Base-by-base conservation (phyloP, 805 yeast genomes). In the Lachancea mirantina region DNA sequence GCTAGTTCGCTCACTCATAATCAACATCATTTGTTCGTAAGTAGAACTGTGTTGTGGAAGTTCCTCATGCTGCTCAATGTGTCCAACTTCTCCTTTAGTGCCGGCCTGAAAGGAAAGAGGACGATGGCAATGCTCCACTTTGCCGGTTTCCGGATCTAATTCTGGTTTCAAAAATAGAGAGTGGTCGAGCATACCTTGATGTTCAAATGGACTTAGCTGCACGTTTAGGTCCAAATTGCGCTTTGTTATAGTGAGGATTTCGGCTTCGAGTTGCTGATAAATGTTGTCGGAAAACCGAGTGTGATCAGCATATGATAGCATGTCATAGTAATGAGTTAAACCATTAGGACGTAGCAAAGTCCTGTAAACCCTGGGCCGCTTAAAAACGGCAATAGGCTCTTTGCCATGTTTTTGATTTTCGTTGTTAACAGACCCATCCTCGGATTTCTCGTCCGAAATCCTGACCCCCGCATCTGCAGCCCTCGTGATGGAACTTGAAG, bases 11-110 rank as follows among this genome's bases (percentile, higher is more conserved):
- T 76, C 80, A 42, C 68, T 70, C 68, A 78, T 62, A 7, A 76
- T 67, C 19, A 78, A 64, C 97, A 89, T 89, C 52, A 87, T 65
- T 51, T 84, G 94, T 57, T 92, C 97, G 61, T 83, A 85, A 43
- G 85, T 94, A 2, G 88, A 76, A 36, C 78, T 73, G 46, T 82
- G 82, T 52, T 85, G 95, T 23, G 77, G 74, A 16, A 66, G 52
- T 42, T 80, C 85, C 49, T 78, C 87, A 46, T 78, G 85, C 27
- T 78, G 67, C 33, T 64, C 70, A 21, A 68, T 61, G 41, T 47
- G 64, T 4, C 70, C 69, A 10, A 64, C 64, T 21, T 64, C 53
- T 16, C 64, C 64, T 40, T 61, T 61, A 4, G 67, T 55, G 8
- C 55, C 49, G 17, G 55, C 65, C 52, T 36, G 53, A 24, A 42